Percentiles rank a stretch among this genome's conserved stretches.
These are phyloP conservation scores for Trichoderma oligosporum DNA, from an alignment of 2,329 filamentous ascomycete species.

Conservation along the genomic window DNA sequence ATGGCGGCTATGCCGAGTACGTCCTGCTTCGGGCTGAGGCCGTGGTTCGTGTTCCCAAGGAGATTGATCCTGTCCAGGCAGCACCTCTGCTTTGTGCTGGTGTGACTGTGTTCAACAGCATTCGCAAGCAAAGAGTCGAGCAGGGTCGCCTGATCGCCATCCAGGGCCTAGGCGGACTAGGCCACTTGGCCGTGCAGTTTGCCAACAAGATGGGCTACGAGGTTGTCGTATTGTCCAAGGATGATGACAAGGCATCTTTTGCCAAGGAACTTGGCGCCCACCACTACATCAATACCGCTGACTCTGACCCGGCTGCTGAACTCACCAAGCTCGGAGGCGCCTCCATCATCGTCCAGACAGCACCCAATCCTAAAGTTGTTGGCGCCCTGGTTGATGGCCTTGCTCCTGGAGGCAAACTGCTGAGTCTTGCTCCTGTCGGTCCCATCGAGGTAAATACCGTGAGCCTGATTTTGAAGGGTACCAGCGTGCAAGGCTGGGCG, in stretches of 20 bases:
- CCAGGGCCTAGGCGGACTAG: slow-evolving; percentile 71
- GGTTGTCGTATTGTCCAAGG: slow-evolving; percentile 63
- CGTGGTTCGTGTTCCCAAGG: slow-evolving; percentile 51
- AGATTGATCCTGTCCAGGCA: slow-evolving; percentile 49
- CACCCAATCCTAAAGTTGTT: slow-evolving; percentile 56
- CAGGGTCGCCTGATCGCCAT: slow-evolving; percentile 53
- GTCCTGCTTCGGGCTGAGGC: slow-evolving; percentile 58
- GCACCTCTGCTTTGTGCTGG: slow-evolving; percentile 63
- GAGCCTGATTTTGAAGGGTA: slow-evolving; percentile 46
- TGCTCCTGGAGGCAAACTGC: slow-evolving; percentile 52
- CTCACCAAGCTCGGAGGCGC: slow-evolving; percentile 59
- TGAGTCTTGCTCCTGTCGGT: slow-evolving; percentile 54
- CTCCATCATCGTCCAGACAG: slow-evolving; percentile 58
- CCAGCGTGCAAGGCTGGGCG: slow-evolving; percentile 61
- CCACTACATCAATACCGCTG: slow-evolving; percentile 49
- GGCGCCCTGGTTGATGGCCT: slow-evolving; percentile 51
- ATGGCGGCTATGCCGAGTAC: slow-evolving; percentile 69
- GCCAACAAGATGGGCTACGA: slow-evolving; percentile 72
- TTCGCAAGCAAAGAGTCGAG: slow-evolving; percentile 51
- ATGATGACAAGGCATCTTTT: slow-evolving; percentile 64
- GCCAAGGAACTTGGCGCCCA: slow-evolving; percentile 47
- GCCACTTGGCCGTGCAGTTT: slow-evolving; percentile 74
- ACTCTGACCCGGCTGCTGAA: slow-evolving; percentile 45
- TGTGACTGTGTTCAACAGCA: slow-evolving; percentile 59
- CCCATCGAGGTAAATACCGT: slow-evolving; percentile 42